These are phyloP conservation scores for Cryphonectria carpinicola DNA, from an alignment of 2,329 filamentous ascomycete species.

Conservation along the genomic window DNA sequence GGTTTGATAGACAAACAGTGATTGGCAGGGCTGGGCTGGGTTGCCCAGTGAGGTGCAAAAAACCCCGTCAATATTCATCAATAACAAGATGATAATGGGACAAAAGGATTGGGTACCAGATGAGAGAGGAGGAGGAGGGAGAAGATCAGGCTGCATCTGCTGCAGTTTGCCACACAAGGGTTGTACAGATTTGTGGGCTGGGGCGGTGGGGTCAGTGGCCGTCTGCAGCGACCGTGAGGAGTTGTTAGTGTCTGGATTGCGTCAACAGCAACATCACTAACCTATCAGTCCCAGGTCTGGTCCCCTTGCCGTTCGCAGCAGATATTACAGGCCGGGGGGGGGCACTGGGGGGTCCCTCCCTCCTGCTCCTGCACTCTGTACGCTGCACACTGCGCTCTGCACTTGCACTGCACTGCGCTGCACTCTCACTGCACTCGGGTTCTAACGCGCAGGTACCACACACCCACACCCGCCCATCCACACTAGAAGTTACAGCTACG, in stretches of 20 bases:
- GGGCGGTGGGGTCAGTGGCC: background rate
- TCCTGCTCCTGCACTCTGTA: too few species aligned
- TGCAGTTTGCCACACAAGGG: background rate
- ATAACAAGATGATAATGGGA: background rate
- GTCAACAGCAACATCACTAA: background rate
- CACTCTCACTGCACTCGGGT: background rate
- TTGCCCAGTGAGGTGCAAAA: conserved; percentile 8
- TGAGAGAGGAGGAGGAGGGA: too few species aligned
- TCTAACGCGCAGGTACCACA: background rate
- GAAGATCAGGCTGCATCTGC: conserved; percentile 1
- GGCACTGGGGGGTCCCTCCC: too few species aligned
- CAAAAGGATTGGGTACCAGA: conserved; percentile 3
- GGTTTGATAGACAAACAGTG: background rate
- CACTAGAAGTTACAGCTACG: background rate
- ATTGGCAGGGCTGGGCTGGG: conserved; percentile 1
- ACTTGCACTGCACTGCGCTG: background rate
- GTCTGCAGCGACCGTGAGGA: conserved; percentile 2
- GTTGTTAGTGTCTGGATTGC: conserved; percentile 3
- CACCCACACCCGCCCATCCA: background rate
- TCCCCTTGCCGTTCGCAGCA: background rate
- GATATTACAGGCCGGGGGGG: background rate
- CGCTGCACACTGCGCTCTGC: too few species aligned
- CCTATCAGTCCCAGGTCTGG: background rate
- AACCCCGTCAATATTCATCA: background rate
- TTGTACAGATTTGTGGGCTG: background rate